Evolutionary conservation across 371 early-diverging fungal genomes (phyloP), one percentile per base, ranked within the genome.

Genomic region (Syncephalastrum racemosum): DNA sequence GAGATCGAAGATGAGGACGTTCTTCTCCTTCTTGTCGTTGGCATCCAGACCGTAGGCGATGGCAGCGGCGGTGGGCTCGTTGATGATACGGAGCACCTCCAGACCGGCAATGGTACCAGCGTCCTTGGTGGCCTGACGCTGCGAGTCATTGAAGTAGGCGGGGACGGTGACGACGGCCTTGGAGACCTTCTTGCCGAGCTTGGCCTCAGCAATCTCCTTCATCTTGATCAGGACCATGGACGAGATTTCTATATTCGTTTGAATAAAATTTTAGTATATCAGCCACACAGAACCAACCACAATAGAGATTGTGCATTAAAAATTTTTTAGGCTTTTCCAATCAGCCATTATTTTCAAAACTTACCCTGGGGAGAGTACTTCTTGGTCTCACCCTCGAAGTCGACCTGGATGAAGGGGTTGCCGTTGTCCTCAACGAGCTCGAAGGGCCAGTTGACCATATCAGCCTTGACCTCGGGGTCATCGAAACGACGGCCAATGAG

Each of bases 121-220:
- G 69, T 89, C 86, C 77, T 91, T 91, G 67, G 93, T 93, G 63
- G 90, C 90, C 70, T 89, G 87, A 72, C 92, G 85, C 75, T 92
- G 93, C 48, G 93, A 72, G 56, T 82, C 75, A 64, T 87, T 85
- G 68, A 88, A 89, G 67, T 86, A 87, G 60, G 95, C 96, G 61
- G 99, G 99, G 62, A 98, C 92, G 67, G 97, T 97, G 67, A 97
- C 83, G 64, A 98, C 97, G 59, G 95, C 94, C 71, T 92, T 88
- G 66, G 71, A 81, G 64, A 97, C 90, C 65, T 81, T 83, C 71
- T 77, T 78, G 58, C 90, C 91, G 60, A 96, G 83, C 76, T 90
- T 88, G 23, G 87, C 88, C 75, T 96, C 93, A 67, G 91, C 92
- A 56, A 85, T 90, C 72, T 91, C 90, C 82, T 91, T 93, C 91